phyloP scores from a whole-genome alignment of 2,329 filamentous ascomycete genomes.

The Thermochaetoides dissita region DNA sequence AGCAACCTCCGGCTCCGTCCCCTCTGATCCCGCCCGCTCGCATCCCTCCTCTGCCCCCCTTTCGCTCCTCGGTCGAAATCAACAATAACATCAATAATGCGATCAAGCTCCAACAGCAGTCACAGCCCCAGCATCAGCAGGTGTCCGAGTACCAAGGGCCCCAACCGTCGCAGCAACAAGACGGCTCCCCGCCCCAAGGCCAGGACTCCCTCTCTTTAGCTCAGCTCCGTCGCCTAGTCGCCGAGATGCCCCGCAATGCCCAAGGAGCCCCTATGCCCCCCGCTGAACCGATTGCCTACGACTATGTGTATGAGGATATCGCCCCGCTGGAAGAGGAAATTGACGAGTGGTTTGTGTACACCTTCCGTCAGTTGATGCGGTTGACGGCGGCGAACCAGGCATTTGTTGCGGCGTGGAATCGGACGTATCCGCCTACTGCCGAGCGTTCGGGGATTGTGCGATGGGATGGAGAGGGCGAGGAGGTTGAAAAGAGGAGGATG shows the following conservation, averaged over 20 bases:
- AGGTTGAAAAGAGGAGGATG: conserved; percentile 38
- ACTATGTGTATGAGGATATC: conserved; percentile 66
- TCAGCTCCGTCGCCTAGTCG: conserved; percentile 59
- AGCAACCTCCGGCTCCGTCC: conserved; percentile 7
- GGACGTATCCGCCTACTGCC: conserved; percentile 23
- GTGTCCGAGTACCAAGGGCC: not conserved
- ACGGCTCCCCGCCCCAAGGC: not conserved
- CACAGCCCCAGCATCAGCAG: no score
- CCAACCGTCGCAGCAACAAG: not conserved
- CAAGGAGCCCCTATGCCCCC: no score
- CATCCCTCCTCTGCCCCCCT: no score
- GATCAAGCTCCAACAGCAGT: no score
- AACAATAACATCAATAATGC: no score
- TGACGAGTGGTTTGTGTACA: conserved; percentile 95
- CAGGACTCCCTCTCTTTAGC: conserved; percentile 59
- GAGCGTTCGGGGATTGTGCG: conserved; percentile 17
- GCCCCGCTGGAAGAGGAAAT: conserved; percentile 72
- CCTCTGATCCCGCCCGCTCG: not conserved
- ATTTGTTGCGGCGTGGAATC: conserved; percentile 63
- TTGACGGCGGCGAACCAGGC: conserved; percentile 60
- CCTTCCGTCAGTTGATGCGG: conserved; percentile 69
- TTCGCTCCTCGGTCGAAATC: no score
- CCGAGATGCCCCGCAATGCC: conserved; percentile 50
- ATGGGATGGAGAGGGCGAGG: conserved; percentile 48
- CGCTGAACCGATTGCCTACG: conserved; percentile 58